A percentile compares a stretch with the other conserved stretches of the same genome.
These are phyloP conservation scores for Ascoidea rubescens DNA, from an alignment of 805 yeast genomes.

Conservation along the genomic window DNA sequence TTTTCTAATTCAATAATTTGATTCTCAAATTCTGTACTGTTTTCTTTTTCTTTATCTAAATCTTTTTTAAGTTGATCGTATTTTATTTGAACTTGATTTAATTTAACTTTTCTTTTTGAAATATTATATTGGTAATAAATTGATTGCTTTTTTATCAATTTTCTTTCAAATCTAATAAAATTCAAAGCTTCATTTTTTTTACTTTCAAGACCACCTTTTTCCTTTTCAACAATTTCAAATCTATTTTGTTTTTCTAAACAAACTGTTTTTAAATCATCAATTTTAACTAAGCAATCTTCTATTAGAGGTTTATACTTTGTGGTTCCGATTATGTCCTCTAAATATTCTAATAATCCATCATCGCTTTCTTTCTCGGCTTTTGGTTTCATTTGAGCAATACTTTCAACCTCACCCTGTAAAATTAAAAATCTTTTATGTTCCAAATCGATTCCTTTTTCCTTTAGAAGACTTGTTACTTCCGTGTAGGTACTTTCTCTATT, in stretches of 20 bases:
- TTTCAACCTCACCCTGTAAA: conserved; percentile 96
- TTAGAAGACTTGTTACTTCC: conserved; percentile 62
- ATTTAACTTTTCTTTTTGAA: conserved; percentile 23
- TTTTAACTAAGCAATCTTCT: conserved; percentile 42
- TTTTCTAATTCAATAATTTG: conserved; percentile 20
- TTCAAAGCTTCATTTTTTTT: conserved; percentile 57
- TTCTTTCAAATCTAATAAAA: conserved; percentile 52
- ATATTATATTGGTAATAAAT: conserved; percentile 40
- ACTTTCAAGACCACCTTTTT: conserved; percentile 46
- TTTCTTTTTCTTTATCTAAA: conserved; percentile 27
- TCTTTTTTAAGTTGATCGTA: conserved; percentile 26
- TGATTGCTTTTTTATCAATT: conserved; percentile 36
- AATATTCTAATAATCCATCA: conserved; percentile 85
- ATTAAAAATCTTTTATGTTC: conserved; percentile 92
- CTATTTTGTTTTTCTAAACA: conserved; percentile 74
- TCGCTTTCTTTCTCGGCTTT: conserved; percentile 87
- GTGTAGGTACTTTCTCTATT: conserved; percentile 56
- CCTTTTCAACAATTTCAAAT: conserved; percentile 67
- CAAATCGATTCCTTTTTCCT: conserved; percentile 78
- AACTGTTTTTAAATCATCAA: conserved; percentile 66
- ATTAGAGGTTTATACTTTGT: conserved; percentile 67
- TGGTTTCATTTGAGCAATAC: conserved; percentile 97
- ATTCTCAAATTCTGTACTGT: conserved; percentile 25
- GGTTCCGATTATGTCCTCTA: conserved; percentile 96
- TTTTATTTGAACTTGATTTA: conserved; percentile 24